Conservation (phyloP, 176 grass and related monocot genomes). For the Hsuehochloa calcarea region DNA sequence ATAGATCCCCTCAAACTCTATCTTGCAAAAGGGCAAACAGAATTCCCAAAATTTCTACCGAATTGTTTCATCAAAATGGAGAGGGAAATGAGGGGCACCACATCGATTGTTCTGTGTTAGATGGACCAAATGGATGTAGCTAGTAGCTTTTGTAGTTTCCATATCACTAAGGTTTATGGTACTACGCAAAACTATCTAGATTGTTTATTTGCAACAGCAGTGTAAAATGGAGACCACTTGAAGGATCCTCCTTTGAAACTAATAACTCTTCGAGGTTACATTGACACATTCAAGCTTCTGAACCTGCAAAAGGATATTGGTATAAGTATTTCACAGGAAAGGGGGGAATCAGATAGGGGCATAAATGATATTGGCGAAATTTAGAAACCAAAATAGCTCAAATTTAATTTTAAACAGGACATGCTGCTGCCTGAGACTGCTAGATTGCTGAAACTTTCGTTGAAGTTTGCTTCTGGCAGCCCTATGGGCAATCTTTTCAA, state of each 20-base stretch:
- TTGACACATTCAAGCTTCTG: background rate
- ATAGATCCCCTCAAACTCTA: too few species aligned
- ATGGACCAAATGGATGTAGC: slow-evolving; percentile 4
- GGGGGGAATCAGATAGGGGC: background rate
- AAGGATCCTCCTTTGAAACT: background rate
- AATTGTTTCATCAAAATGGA: background rate
- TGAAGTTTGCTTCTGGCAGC: background rate
- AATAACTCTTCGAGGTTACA: background rate
- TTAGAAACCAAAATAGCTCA: background rate
- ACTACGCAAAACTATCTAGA: background rate
- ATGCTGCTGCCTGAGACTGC: background rate
- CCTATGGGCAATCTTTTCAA: background rate
- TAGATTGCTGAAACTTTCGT: background rate
- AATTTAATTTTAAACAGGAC: background rate
- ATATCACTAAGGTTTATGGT: slow-evolving; percentile 20
- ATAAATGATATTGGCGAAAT: background rate
- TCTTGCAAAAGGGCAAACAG: background rate
- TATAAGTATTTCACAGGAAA: background rate
- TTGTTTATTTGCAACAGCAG: background rate
- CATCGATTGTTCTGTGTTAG: background rate
- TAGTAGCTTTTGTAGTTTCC: background rate
- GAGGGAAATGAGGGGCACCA: background rate
- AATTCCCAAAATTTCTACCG: background rate
- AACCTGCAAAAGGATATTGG: slow-evolving; percentile 18
- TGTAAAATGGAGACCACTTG: background rate